phyloP scores from a whole-genome alignment of 192 early-diverging fungal genomes.

The Podila verticillata region DNA sequence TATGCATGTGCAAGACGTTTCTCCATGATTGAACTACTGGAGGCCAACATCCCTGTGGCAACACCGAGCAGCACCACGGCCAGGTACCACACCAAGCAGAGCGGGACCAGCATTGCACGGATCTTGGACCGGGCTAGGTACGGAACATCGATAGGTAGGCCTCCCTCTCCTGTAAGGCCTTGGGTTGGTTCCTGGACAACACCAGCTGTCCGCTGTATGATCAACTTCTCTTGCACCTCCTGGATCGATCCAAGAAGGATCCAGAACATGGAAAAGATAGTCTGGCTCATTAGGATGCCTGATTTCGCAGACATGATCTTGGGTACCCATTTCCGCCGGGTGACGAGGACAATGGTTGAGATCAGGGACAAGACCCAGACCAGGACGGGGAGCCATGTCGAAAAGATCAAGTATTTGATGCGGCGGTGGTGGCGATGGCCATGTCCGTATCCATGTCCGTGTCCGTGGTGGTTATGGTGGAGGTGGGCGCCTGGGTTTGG shows the following conservation, averaged over 20 bases:
- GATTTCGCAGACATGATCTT: slow-evolving; percentile 12
- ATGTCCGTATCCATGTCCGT: neutral
- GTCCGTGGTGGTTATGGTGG: slow-evolving; percentile 7
- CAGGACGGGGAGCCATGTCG: slow-evolving; percentile 19
- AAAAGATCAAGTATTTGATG: slow-evolving; percentile 3
- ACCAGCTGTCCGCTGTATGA: too few relatives aligned
- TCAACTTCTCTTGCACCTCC: slow-evolving; percentile 27
- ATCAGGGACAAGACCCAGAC: slow-evolving; percentile 12
- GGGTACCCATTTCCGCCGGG: slow-evolving; percentile 17
- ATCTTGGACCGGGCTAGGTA: slow-evolving; percentile 9
- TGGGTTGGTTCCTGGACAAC: neutral
- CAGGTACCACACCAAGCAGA: slow-evolving; percentile 19
- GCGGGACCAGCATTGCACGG: slow-evolving; percentile 8
- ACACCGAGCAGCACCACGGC: slow-evolving; percentile 17
- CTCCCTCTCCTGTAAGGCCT: neutral
- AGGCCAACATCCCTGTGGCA: slow-evolving; percentile 32
- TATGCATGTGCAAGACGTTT: neutral
- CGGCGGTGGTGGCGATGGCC: neutral
- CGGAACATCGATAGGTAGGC: neutral
- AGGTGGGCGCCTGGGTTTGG: neutral
- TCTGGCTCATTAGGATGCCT: slow-evolving; percentile 26
- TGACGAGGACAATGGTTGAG: slow-evolving; percentile 3
- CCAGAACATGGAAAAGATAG: slow-evolving; percentile 30
- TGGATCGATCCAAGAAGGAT: slow-evolving; percentile 18
- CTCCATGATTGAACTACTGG: slow-evolving; percentile 28